Percentiles rank a stretch among this genome's conserved stretches.
These are phyloP conservation scores for Syzygium jambos DNA, from an alignment of 345 rosid genomes.

Conservation along the genomic window DNA sequence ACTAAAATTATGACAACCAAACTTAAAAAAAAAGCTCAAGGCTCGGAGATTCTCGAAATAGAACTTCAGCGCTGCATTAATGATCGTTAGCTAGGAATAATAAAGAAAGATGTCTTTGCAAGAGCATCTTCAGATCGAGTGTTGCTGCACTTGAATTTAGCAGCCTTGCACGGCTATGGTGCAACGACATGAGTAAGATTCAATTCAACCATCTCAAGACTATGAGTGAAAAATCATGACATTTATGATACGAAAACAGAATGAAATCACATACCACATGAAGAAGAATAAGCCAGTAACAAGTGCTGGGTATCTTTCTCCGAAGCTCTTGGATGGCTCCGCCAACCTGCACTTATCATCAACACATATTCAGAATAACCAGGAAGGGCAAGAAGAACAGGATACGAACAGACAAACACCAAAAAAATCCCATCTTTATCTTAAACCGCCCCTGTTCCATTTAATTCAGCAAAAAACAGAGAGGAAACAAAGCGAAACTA, in stretches of 20 bases:
- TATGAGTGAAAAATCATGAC: neutral
- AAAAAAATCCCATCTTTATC: neutral
- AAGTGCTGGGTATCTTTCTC: slow-evolving; percentile 56
- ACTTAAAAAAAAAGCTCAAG: neutral
- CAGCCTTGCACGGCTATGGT: neutral
- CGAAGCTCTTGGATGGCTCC: slow-evolving; percentile 34
- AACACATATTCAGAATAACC: slow-evolving; percentile 8
- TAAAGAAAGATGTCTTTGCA: neutral
- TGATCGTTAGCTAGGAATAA: neutral
- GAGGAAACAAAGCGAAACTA: neutral
- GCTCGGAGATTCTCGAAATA: neutral
- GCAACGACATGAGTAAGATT: neutral
- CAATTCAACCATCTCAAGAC: neutral
- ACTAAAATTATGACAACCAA: neutral
- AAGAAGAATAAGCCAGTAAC: slow-evolving; percentile 95
- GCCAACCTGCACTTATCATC: slow-evolving; percentile 12
- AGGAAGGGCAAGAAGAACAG: neutral
- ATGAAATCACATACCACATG: slow-evolving; percentile 79
- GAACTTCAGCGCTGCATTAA: neutral
- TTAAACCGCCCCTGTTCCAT: neutral
- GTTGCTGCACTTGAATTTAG: neutral
- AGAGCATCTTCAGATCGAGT: neutral
- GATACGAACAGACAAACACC: neutral
- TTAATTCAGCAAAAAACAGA: neutral
- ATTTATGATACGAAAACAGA: slow-evolving; percentile 40